These are phyloP conservation scores for Anthoceros angustus DNA, from an alignment of 225 moss, liverwort and hornwort species.

Conservation along the genomic window DNA sequence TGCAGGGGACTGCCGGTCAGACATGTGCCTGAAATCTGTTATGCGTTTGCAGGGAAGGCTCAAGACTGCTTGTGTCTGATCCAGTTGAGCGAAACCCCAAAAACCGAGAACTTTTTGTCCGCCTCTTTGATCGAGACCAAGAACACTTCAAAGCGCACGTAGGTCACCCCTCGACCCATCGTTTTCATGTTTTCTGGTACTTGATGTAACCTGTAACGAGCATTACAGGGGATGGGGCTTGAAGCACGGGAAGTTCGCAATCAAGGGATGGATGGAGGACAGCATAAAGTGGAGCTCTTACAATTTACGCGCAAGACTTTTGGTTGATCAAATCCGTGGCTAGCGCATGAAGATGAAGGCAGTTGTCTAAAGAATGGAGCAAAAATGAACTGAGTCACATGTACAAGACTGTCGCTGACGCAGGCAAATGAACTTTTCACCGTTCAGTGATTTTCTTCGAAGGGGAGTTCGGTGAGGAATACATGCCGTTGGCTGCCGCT, in stretches of 20 bases:
- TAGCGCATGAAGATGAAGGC: neutral
- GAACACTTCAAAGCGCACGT: neutral
- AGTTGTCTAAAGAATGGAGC: no score
- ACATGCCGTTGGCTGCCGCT: no score
- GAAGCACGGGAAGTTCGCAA: neutral
- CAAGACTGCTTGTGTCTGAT: conserved; percentile 4
- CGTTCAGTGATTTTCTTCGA: no score
- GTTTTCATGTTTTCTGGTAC: neutral
- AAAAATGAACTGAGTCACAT: no score
- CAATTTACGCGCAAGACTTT: neutral
- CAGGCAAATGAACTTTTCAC: no score
- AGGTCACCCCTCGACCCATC: neutral
- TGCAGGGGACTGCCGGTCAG: neutral
- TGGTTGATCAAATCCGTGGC: neutral
- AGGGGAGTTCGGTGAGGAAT: no score
- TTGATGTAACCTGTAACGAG: neutral
- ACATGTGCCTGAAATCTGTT: no score
- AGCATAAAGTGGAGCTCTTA: conserved; percentile 5
- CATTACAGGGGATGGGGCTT: neutral
- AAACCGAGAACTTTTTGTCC: conserved; percentile 6
- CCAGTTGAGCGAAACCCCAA: conserved; percentile 7
- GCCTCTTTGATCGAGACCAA: neutral
- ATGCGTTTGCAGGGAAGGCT: neutral
- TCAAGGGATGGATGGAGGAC: neutral
- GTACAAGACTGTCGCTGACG: no score